Evolutionary conservation across 768 basidiomycete species (phyloP).

Genomic region (Lactifluus piperatus): DNA sequence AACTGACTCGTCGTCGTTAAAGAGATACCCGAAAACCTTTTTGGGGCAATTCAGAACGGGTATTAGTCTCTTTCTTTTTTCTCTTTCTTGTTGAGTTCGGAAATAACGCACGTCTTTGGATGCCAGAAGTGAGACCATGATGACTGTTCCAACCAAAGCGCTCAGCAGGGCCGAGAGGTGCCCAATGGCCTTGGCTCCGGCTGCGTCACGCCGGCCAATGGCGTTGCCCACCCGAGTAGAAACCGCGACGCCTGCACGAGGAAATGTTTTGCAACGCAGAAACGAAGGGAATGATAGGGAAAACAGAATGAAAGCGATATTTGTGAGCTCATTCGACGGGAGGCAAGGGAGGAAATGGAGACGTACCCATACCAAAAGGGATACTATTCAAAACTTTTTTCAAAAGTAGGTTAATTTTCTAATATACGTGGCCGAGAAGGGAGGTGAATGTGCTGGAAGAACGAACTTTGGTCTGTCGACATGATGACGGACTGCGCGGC

Average conservation of each 20-base stretch:
- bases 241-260: slow-evolving; percentile 47
- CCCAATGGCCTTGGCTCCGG: slow-evolving; percentile 46
- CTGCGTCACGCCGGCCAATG: slow-evolving; percentile 48
- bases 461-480: slow-evolving; percentile 67
- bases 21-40: slow-evolving; percentile 58
- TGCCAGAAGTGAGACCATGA: slow-evolving; percentile 52
- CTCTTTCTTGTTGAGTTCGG: not conserved
- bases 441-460: not conserved
- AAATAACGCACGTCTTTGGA: slow-evolving; percentile 42
- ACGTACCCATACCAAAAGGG: slow-evolving; percentile 59
- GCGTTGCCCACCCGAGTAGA: slow-evolving; percentile 67
- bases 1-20: slow-evolving; percentile 53
- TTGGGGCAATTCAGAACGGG: not conserved
- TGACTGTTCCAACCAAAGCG: slow-evolving; percentile 44
- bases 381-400: slow-evolving; percentile 59
- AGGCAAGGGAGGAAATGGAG: not conserved
- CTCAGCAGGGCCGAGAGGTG: slow-evolving; percentile 59
- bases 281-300: not conserved
- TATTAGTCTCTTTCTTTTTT: too few relatives aligned
- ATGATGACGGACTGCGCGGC: slow-evolving; percentile 75
- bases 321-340: not conserved
- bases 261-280: too few relatives aligned
- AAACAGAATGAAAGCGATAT: not conserved
- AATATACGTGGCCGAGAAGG: not conserved
- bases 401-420: not conserved